Conservation (phyloP, 1,284 basidiomycete genomes). For the Vanrija sp. region DNA sequence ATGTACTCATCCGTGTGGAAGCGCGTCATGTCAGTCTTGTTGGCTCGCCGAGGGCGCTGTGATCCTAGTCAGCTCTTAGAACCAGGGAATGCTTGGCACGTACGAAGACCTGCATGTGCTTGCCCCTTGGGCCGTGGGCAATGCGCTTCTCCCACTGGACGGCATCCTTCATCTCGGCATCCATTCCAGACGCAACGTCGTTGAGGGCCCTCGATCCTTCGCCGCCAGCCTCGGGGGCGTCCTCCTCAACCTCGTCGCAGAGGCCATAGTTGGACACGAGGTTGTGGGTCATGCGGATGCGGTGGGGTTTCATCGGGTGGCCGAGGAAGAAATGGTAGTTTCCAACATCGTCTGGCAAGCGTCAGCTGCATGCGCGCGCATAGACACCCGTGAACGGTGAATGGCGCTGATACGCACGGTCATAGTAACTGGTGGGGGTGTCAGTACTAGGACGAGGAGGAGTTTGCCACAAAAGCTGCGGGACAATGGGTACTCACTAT, state of each 20-base stretch:
- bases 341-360: slow-evolving; percentile 37
- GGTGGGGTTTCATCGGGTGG: slow-evolving; percentile 92
- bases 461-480: background rate
- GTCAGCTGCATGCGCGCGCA: background rate
- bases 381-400: background rate
- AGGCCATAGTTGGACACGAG: slow-evolving; percentile 86
- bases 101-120: slow-evolving; percentile 82
- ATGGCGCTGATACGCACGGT: slow-evolving; percentile 21
- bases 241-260: slow-evolving; percentile 34
- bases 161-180: slow-evolving; percentile 20
- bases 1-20: slow-evolving; percentile 99
- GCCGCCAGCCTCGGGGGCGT: slow-evolving; percentile 20
- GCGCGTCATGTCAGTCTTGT: slow-evolving; percentile 75
- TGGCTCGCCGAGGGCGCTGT: slow-evolving; percentile 75
- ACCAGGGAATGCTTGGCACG: slow-evolving; percentile 31
- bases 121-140: slow-evolving; percentile 33
- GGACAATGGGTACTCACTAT: slow-evolving; percentile 14
- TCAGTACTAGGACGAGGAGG: background rate
- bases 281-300: slow-evolving; percentile 89
- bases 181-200: slow-evolving; percentile 18
- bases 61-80: background rate
- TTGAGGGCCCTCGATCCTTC: slow-evolving; percentile 30
- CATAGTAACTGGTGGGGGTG: slow-evolving; percentile 28
- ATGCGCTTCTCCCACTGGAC: slow-evolving; percentile 28
- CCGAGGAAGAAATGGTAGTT: slow-evolving; percentile 72